A percentile compares a stretch with the other conserved stretches of the same genome.
These are phyloP conservation scores for Dendrobium chrysotoxum DNA, from an alignment of 106 monocot genomes.

Conservation along the genomic window DNA sequence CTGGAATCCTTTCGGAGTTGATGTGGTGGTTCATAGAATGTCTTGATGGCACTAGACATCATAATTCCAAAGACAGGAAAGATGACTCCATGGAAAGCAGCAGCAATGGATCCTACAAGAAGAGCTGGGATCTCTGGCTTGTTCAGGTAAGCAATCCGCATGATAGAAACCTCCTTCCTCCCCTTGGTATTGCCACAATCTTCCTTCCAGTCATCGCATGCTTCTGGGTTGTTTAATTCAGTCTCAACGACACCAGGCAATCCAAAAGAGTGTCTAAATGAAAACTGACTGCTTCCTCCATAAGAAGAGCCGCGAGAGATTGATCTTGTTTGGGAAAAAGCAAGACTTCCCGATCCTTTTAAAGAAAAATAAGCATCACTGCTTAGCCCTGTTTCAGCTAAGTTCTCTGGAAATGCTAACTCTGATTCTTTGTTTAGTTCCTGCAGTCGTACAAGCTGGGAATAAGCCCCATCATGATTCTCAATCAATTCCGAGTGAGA, in stretches of 20 bases:
- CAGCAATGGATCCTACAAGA: slow-evolving; percentile 40
- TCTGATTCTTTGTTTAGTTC: slow-evolving; percentile 27
- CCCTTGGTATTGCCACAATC: neutral
- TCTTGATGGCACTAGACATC: slow-evolving; percentile 45
- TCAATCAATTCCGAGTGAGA: slow-evolving; percentile 47
- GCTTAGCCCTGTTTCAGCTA: neutral
- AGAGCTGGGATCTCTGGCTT: slow-evolving; percentile 63
- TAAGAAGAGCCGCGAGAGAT: slow-evolving; percentile 32
- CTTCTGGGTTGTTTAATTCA: neutral
- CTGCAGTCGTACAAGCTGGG: slow-evolving; percentile 69
- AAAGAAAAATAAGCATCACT: neutral
- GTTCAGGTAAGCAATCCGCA: slow-evolving; percentile 44
- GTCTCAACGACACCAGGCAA: slow-evolving; percentile 12
- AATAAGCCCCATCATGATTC: slow-evolving; percentile 59
- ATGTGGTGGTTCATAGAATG: slow-evolving; percentile 48
- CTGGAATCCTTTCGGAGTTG: slow-evolving; percentile 39
- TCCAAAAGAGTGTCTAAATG: slow-evolving; percentile 19
- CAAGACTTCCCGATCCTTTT: slow-evolving; percentile 7
- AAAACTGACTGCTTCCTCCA: slow-evolving; percentile 20
- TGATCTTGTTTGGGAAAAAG: slow-evolving; percentile 18
- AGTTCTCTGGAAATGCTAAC: neutral
- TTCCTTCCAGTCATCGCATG: neutral
- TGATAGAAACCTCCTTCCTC: slow-evolving; percentile 29
- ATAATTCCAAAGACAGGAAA: slow-evolving; percentile 64
- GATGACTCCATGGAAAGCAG: slow-evolving; percentile 31